phyloP scores from a whole-genome alignment of 2,329 filamentous ascomycete species.

The Dichotomopilus funicola region DNA sequence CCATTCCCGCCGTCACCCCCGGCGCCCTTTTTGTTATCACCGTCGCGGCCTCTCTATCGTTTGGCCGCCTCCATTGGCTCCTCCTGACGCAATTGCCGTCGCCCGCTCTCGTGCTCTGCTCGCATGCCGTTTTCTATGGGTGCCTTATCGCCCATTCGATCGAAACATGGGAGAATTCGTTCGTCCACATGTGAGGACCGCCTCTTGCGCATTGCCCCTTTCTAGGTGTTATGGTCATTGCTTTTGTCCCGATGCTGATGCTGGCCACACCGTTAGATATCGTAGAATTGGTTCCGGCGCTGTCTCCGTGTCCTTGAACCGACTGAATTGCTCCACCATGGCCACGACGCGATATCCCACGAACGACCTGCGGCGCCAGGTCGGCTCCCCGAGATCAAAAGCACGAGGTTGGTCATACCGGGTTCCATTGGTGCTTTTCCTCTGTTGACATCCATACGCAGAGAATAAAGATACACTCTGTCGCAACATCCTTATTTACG shows the following conservation, averaged over 20 bases:
- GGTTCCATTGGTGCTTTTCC: not conserved
- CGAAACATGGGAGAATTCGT: constrained; percentile 44
- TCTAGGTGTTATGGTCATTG: not conserved
- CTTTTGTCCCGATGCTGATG: constrained; percentile 9
- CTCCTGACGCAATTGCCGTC: constrained; percentile 10
- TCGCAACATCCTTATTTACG: constrained; percentile 88
- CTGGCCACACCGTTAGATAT: constrained; percentile 32
- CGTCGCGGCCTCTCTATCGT: not conserved
- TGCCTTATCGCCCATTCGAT: constrained; percentile 36
- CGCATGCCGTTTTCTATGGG: constrained; percentile 34
- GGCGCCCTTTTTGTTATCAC: not conserved
- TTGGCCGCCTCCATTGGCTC: constrained; percentile 3
- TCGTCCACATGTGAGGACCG: constrained; percentile 37
- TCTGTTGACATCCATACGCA: constrained; percentile 28
- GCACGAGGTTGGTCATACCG: constrained; percentile 32
- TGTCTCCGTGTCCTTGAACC: constrained; percentile 21
- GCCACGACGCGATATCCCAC: constrained; percentile 41
- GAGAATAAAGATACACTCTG: constrained; percentile 87
- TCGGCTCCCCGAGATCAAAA: constrained; percentile 52
- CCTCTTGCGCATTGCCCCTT: not conserved
- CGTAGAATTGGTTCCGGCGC: constrained; percentile 37
- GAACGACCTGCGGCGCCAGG: constrained; percentile 44
- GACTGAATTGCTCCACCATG: constrained; percentile 32
- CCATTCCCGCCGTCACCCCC: not conserved
- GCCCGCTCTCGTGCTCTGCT: constrained; percentile 10